Evolutionary conservation across 1,284 basidiomycete genomes (phyloP).

Genomic region (Chiua sp.): DNA sequence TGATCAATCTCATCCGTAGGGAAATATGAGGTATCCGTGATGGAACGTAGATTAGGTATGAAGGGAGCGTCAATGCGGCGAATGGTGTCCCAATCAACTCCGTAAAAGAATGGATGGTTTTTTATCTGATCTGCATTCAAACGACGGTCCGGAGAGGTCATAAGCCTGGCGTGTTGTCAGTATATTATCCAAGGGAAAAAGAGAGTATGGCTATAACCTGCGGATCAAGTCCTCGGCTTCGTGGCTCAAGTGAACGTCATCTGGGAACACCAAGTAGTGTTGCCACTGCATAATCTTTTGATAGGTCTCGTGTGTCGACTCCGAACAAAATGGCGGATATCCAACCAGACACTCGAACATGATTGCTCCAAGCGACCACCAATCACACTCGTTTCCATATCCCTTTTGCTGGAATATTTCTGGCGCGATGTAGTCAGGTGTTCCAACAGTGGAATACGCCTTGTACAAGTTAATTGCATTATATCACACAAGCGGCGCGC

Average conservation of each 20-base stretch:
- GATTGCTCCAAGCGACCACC: constrained; percentile 98
- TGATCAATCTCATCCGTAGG: constrained; percentile 97
- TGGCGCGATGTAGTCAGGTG: constrained; percentile 98
- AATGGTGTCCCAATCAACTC: constrained; percentile 93
- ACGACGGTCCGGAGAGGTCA: constrained; percentile 87
- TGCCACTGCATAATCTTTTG: constrained; percentile 98
- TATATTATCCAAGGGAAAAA: background rate
- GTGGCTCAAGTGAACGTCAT: constrained; percentile 92
- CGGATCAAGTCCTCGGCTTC: constrained; percentile 94
- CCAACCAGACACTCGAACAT: constrained; percentile 99
- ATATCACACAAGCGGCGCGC: background rate
- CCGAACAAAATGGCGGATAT: constrained; percentile 98
- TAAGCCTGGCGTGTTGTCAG: constrained; percentile 56
- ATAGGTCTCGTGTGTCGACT: constrained; percentile 99
- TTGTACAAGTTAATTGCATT: constrained; percentile 39
- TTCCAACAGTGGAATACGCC: constrained; percentile 99
- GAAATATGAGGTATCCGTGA: constrained; percentile 97
- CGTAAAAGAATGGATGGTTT: constrained; percentile 95
- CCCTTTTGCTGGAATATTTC: constrained; percentile 98
- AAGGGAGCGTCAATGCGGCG: constrained; percentile 95
- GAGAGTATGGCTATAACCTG: constrained; percentile 52
- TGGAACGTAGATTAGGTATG: constrained; percentile 89
- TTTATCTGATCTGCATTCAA: constrained; percentile 90
- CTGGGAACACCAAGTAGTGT: constrained; percentile 88
- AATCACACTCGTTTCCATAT: constrained; percentile 97